phyloP scores from a whole-genome alignment of 1,139 yeast species.

The Taiozyma sp. region DNA sequence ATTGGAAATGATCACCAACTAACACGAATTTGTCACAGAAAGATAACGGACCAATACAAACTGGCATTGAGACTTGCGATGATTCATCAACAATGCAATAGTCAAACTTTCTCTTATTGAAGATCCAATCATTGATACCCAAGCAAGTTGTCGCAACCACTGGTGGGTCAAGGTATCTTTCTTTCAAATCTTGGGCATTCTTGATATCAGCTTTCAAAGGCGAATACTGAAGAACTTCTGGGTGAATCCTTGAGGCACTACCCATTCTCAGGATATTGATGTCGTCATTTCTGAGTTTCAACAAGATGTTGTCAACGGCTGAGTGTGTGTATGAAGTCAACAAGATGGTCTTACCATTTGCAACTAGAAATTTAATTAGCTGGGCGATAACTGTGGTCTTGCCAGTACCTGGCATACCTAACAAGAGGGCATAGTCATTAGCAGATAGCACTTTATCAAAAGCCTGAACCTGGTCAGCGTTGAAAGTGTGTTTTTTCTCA shows the following conservation, averaged over 20 bases:
- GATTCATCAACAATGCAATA: conserved; percentile 97
- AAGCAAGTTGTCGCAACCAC: conserved; percentile 90
- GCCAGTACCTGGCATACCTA: conserved; percentile 99
- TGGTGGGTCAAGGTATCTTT: conserved; percentile 49
- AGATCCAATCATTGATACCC: conserved; percentile 64
- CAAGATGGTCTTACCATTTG: conserved; percentile 60
- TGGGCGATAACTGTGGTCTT: conserved; percentile 90
- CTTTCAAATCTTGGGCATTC: conserved; percentile 40
- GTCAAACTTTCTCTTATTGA: conserved; percentile 59
- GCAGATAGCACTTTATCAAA: conserved; percentile 60
- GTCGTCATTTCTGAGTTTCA: conserved; percentile 53
- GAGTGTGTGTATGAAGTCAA: conserved; percentile 90
- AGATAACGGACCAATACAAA: conserved; percentile 82
- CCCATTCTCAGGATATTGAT: conserved; percentile 61
- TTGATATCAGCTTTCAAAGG: conserved; percentile 39
- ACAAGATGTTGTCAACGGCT: conserved; percentile 88
- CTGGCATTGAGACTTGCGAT: conserved; percentile 89
- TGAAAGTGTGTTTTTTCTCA: conserved; percentile 33
- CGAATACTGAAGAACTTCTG: conserved; percentile 50
- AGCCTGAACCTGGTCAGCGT: conserved; percentile 68
- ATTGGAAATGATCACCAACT: conserved; percentile 93
- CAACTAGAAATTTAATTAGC: conserved; percentile 56
- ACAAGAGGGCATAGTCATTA: conserved; percentile 70
- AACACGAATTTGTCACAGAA: conserved; percentile 74
- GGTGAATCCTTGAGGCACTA: conserved; percentile 51